Conservation (phyloP, 1,284 basidiomycete species). For the Trichosporon sp. region DNA sequence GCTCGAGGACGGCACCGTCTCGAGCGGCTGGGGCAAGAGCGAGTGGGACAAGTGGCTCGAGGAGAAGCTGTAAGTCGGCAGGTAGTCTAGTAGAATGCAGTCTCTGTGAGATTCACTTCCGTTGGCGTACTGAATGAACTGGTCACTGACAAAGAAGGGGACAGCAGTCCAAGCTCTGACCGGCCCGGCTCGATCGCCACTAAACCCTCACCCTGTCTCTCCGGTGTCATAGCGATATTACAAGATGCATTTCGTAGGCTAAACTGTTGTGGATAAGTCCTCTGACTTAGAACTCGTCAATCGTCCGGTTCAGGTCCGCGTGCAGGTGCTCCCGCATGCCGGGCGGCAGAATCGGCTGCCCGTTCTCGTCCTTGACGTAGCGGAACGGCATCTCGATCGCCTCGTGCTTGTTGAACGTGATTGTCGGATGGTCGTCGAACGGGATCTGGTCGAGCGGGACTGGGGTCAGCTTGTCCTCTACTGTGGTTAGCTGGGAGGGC, state of each 20-base stretch:
- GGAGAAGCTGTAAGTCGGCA: constrained; percentile 16
- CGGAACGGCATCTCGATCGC: constrained; percentile 93
- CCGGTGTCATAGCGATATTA: neutral
- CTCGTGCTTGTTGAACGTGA: constrained; percentile 73
- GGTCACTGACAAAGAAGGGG: neutral
- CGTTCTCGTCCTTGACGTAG: constrained; percentile 53
- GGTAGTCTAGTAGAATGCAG: neutral
- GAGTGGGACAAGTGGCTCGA: constrained; percentile 82
- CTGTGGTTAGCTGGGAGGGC: no score
- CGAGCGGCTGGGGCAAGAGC: constrained; percentile 72
- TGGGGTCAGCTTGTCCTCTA: constrained; percentile 43
- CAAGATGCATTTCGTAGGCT: neutral
- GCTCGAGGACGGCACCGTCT: constrained; percentile 69
- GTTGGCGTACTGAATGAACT: neutral
- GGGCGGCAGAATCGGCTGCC: constrained; percentile 69
- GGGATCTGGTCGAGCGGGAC: constrained; percentile 66
- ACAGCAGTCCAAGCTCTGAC: neutral
- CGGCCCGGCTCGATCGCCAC: neutral
- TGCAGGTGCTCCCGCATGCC: constrained; percentile 82
- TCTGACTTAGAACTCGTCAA: constrained; percentile 59
- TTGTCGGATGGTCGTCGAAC: constrained; percentile 77
- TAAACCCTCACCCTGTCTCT: neutral
- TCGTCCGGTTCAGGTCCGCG: constrained; percentile 78
- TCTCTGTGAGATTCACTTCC: neutral
- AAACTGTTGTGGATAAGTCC: no score